Base-by-base conservation (phyloP, 2,329 filamentous ascomycete species). In the Aspergillus novoparasiticus region DNA sequence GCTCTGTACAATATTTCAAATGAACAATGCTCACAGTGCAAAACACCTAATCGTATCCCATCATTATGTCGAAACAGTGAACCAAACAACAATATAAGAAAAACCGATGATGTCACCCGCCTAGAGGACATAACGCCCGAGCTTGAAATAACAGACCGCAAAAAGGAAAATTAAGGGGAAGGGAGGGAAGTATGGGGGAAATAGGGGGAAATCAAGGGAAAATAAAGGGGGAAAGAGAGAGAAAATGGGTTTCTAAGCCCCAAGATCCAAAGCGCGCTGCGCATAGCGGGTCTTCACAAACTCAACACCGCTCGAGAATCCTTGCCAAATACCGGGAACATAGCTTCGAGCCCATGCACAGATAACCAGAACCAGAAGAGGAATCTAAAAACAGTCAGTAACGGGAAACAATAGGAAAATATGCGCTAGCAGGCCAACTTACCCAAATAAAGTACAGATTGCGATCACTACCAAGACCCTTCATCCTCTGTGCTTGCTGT, bases 391-490 rank as follows among this genome's bases (percentile, higher is more conserved):
- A n/a, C 12, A 30, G 63, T 75, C 64, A 76, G 72, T 64, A 67
- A 61, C 32, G 8, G 53, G n/a, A 23, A 30, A 32, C 23, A 14
- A 10, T 6, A n/a, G 6, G 39, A 8, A 41, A n/a, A n/a, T n/a
- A 41, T 41, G 16, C 39, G 39, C 19, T 41, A 41, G 16, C 11
- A 51, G 57, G 28, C 43, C 48, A 12, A 32, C 81, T 76, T 77
- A 84, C 82, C 83, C 83, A 85, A 66, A 85, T 75, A 69, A 83
- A 83, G 71, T 83, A 84, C n/a, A 85, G 74, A 65, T 84, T 84
- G 62, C 81, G 76, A 67, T 85, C 83, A 62, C 78, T 83, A 58
- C 75, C 76, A 26, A 84, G 73, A 30, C 79, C 78, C 72, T 84
- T 84, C 73, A 84, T 79, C 59, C 80, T 79, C 56, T 75, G 77